A percentile compares a stretch with the other conserved stretches of the same genome.
Evolutionary conservation across 441 rosid genomes (phyloP).

Genomic region (Sinapis alba): DNA sequence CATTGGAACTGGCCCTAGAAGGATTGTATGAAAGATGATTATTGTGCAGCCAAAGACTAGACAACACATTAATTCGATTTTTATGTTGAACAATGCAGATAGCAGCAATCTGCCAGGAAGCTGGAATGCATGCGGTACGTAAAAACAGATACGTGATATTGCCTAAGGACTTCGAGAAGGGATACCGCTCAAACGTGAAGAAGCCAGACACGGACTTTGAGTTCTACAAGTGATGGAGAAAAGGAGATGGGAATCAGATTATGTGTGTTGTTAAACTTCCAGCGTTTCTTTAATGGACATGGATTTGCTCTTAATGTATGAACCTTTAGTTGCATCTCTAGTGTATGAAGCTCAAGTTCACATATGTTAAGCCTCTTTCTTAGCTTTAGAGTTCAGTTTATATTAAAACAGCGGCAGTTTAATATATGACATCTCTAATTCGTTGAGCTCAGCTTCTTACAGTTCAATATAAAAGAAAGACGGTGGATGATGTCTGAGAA

Average conservation of each 20-base stretch:
- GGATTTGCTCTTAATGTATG: conserved; percentile 29
- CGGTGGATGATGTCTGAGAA: conserved; percentile 1
- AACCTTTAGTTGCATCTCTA: conserved; percentile 29
- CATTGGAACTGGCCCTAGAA: not conserved
- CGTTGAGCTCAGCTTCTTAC: not conserved
- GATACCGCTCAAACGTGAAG: conserved; percentile 90
- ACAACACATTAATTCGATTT: not conserved
- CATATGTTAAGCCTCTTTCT: conserved; percentile 17
- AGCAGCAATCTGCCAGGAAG: conserved; percentile 96
- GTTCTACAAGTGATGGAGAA: conserved; percentile 67
- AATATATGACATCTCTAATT: conserved; percentile 24
- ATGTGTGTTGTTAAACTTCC: conserved; percentile 33
- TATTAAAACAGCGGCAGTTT: conserved; percentile 16
- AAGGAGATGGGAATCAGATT: conserved; percentile 19
- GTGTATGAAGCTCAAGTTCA: conserved; percentile 7
- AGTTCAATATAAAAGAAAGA: not conserved
- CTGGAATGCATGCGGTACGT: conserved; percentile 95
- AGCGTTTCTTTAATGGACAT: conserved; percentile 19
- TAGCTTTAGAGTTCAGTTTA: conserved; percentile 2
- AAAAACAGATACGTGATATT: conserved; percentile 94
- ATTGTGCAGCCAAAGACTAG: not conserved
- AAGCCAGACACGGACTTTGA: conserved; percentile 95
- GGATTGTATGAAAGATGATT: not conserved
- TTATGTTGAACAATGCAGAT: conserved; percentile 53
- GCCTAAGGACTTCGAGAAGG: conserved; percentile 96